phyloP scores from a whole-genome alignment of 805 yeast species.

The Torulaspora quercuum region DNA sequence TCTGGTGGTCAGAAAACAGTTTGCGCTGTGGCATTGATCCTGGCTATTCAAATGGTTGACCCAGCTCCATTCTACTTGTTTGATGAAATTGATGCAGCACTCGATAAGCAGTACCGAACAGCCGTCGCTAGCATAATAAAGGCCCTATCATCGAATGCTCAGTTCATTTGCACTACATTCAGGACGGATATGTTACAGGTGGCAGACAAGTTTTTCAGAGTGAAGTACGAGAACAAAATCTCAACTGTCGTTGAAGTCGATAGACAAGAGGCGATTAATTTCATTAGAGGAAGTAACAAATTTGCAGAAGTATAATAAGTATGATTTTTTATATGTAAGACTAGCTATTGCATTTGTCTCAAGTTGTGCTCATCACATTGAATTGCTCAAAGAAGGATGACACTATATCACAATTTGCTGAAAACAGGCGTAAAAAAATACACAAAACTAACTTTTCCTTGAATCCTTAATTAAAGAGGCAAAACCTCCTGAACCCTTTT shows the following conservation, averaged over 20 bases:
- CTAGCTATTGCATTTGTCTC: too few relatives aligned
- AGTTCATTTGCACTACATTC: constrained; percentile 94
- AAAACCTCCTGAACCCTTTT: constrained; percentile 44
- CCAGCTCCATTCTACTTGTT: constrained; percentile 96
- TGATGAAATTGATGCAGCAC: constrained; percentile 95
- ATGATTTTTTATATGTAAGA: constrained; percentile 3
- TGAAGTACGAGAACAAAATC: constrained; percentile 74
- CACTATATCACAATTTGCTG: too few relatives aligned
- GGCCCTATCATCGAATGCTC: constrained; percentile 64
- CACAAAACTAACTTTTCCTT: constrained; percentile 27
- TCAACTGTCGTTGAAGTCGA: constrained; percentile 72
- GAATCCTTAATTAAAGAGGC: constrained; percentile 49
- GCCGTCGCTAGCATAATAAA: constrained; percentile 78
- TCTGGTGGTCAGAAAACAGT: constrained; percentile 96
- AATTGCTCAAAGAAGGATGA: too few relatives aligned
- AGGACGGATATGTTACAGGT: constrained; percentile 87
- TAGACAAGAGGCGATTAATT: constrained; percentile 71
- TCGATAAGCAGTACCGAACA: constrained; percentile 86
- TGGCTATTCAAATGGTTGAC: constrained; percentile 91
- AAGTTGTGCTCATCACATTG: too few relatives aligned
- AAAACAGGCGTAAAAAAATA: too few relatives aligned
- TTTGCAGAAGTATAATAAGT: constrained; percentile 26
- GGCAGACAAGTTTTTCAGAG: constrained; percentile 86
- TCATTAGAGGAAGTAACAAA: constrained; percentile 60
- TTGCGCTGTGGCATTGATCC: constrained; percentile 91